phyloP scores from a whole-genome alignment of 129 eudicot genomes.

The Rutidosis leptorrhynchoides region DNA sequence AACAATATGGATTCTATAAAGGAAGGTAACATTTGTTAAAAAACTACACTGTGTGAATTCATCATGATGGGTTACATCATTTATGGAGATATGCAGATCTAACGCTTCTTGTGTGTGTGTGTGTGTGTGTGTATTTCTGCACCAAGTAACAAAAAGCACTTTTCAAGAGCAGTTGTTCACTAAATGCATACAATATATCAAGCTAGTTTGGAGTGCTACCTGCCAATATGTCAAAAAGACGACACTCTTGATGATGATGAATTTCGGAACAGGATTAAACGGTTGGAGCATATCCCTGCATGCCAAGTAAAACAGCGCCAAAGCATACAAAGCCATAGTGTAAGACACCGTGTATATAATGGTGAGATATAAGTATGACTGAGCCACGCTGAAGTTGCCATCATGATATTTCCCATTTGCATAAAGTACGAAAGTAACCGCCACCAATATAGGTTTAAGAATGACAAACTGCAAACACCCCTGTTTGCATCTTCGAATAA shows the following conservation, averaged over 20 bases:
- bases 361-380: slow-evolving; percentile 79
- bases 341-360: slow-evolving; percentile 81
- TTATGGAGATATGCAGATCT: neutral
- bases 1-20: neutral
- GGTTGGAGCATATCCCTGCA: slow-evolving; percentile 91
- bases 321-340: slow-evolving; percentile 69
- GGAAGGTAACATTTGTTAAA: neutral
- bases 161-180: slow-evolving; percentile 10
- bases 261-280: slow-evolving; percentile 88
- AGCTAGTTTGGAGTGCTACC: slow-evolving; percentile 41
- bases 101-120: neutral
- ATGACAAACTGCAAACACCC: slow-evolving; percentile 95
- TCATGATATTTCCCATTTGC: slow-evolving; percentile 82
- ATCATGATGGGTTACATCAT: neutral
- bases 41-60: neutral
- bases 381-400: slow-evolving; percentile 72
- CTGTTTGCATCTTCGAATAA: slow-evolving; percentile 89
- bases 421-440: slow-evolving; percentile 66
- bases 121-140: neutral
- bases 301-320: slow-evolving; percentile 83
- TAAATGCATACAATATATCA: slow-evolving; percentile 9
- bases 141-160: neutral
- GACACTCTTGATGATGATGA: slow-evolving; percentile 80
- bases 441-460: slow-evolving; percentile 78
- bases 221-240: slow-evolving; percentile 95